Evolutionary conservation across 176 grass and related monocot genomes (phyloP).

Genomic region (barley (Hordeum vulgare)): DNA sequence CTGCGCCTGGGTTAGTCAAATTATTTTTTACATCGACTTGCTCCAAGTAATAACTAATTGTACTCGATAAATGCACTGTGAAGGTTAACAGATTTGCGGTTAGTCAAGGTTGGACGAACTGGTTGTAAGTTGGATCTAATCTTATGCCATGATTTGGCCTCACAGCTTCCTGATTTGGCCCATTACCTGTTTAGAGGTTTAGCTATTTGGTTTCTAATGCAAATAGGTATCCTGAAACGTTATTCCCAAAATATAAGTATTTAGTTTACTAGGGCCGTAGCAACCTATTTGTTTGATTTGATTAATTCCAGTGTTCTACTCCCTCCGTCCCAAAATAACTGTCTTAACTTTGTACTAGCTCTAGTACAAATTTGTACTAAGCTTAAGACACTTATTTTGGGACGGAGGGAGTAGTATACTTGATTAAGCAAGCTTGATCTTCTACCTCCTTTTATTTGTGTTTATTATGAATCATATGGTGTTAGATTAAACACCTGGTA

Average conservation of each 20-base stretch:
- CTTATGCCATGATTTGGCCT: not conserved
- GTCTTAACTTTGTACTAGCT: too few species aligned
- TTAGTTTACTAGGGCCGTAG: not conserved
- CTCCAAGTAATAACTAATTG: not conserved
- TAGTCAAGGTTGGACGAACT: not conserved
- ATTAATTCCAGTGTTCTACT: not conserved
- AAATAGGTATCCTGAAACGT: not conserved
- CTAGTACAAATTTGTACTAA: too few species aligned
- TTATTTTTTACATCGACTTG: not conserved
- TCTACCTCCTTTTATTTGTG: not conserved
- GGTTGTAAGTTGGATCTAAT: not conserved
- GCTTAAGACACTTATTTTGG: too few species aligned
- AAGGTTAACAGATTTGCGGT: not conserved
- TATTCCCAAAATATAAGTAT: not conserved
- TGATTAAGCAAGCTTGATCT: not conserved
- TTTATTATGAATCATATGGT: not conserved
- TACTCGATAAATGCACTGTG: not conserved
- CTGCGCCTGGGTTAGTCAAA: not conserved
- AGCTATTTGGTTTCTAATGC: too few species aligned
- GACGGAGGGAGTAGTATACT: too few species aligned
- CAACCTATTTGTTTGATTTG: not conserved
- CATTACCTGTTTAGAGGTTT: not conserved
- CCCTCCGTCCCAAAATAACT: too few species aligned
- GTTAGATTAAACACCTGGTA: not conserved
- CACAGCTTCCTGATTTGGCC: not conserved